Base-by-base conservation (phyloP, 345 rosid genomes). In the Citrus reticulata region DNA sequence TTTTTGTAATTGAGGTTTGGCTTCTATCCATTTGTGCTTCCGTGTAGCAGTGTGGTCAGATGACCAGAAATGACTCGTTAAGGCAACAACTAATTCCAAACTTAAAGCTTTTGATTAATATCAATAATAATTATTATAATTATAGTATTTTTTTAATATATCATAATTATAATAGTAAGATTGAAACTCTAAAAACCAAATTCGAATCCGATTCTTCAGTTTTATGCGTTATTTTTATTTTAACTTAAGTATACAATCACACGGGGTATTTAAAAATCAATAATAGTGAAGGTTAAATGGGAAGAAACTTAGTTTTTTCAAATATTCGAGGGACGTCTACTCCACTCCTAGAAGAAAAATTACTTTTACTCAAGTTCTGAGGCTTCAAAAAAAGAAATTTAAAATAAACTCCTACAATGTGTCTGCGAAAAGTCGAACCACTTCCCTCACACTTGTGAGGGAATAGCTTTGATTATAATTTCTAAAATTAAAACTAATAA, bases 311-410 rank as follows among this genome's bases (percentile, higher is more conserved):
- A 32, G 0, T 3, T 32, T 32, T 32, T 32, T 32, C 4, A 32
- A 32, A 32, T 32, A 32, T 32, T 3, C 4, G 0, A 32, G 0
- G 0, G 0, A 3, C 0, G 4, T 32, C 34, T 32, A 32, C 34
- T 32, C 0, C 4, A 32, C 0, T 32, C 4, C 0, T 32, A 0
- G 0, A 32, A 32, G 4, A 32, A 32, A 32, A 0, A 32, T 32
- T 32, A 32, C 0, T 3, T 32, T 32, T 0, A 32, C 34, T 32
- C 0, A 32, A 32, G 4, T 0, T 32, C 0, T 32, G 0, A 0
- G 4, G 0, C 0, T 32, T 0, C 0, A 32, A 32, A 32, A 32
- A 30, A 30, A 30, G 0, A 32, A 32, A 0, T 3, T 32, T 32
- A 32, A 32, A 32, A 0, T 32, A 32, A 30, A 32, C 34, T 32